Base-by-base conservation (phyloP, 148 eudicot species). In the Nepenthes mirabilis region DNA sequence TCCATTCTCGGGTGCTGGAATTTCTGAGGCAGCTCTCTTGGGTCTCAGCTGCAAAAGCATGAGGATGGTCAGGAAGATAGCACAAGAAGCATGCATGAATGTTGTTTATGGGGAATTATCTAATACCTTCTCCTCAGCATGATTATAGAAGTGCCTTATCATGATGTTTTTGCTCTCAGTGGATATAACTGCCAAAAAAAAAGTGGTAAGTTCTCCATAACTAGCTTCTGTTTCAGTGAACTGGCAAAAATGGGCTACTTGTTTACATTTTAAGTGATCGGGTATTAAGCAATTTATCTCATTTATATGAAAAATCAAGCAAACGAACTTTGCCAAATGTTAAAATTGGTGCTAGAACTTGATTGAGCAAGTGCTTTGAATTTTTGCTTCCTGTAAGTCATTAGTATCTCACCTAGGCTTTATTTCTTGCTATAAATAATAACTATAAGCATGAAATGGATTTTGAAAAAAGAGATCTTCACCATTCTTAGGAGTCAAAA, bases 91-190 rank as follows among this genome's bases (percentile, higher is more conserved):
- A 52, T 49, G 3, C 11, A 5, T 45, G 8, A 45, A 45, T 45
- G 48, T 6, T 45, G 48, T 5, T 45, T 11, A 45, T 45, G 48
- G 6, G 48, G 11, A 11, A 6, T 45, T 6, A 45, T 45, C 11
- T 45, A 11, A 55, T 69, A 88, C 96, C 96, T 88, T 88, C 45
- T 85, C 91, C 63, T 85, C 93, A 40, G 89, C 75, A 58, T 71
- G 87, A 61, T 74, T 80, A 74, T 88, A 88, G 66, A 88, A 73
- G 72, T 88, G 91, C 63, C 93, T 72, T 57, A 88, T 65, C 33
- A 85, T 81, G 65, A 85, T 85, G 60, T 79, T 82, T 66, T 85
- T 88, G 70, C 75, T 70, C 68, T 88, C 96, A 8, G 93, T 68
- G 65, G 72, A 68, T 48, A 88, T 85, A 55, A 88, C 96, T 88